A percentile compares a stretch with the other conserved stretches of the same genome.
Evolutionary conservation across 768 basidiomycete genomes (phyloP).

Genomic region (Rhizopogon vulgaris): DNA sequence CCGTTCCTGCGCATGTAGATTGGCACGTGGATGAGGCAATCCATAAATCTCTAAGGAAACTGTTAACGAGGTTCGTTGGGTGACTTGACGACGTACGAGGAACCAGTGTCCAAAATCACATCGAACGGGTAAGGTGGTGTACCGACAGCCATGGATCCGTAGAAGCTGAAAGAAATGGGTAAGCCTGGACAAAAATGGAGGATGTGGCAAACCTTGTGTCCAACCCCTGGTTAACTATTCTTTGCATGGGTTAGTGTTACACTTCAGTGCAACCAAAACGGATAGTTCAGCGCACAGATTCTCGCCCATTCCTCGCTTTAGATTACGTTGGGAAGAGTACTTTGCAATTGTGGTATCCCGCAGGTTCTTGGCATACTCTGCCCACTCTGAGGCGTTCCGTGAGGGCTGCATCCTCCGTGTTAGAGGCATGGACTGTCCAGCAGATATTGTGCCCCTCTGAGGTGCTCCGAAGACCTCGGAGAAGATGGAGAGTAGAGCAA

Average conservation of each 20-base stretch:
- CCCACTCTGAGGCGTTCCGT: constrained; percentile 16
- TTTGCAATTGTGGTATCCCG: constrained; percentile 38
- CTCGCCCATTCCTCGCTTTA: constrained; percentile 40
- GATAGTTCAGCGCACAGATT: constrained; percentile 33
- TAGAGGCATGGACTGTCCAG: constrained; percentile 17
- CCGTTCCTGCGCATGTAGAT: constrained; percentile 25
- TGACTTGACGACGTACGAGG: constrained; percentile 28
- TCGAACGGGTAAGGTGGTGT: constrained; percentile 41
- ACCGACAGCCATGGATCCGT: constrained; percentile 33
- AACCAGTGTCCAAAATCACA: constrained; percentile 49
- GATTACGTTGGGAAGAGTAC: constrained; percentile 30
- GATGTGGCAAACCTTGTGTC: constrained; percentile 48
- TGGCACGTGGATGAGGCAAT: constrained; percentile 31
- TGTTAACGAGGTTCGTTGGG: not conserved
- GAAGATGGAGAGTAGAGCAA: constrained; percentile 9
- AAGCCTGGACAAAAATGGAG: not conserved
- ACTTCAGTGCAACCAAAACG: not conserved
- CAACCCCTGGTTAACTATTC: constrained; percentile 55
- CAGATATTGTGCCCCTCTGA: constrained; percentile 5
- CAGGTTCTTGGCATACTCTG: constrained; percentile 39
- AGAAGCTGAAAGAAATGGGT: constrained; percentile 20
- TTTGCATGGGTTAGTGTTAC: constrained; percentile 16
- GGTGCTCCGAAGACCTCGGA: constrained; percentile 9
- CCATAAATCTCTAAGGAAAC: constrained; percentile 45
- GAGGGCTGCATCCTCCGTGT: constrained; percentile 8